These are phyloP conservation scores for Claviceps sp. DNA, from an alignment of 2,329 filamentous ascomycete species.

Conservation along the genomic window DNA sequence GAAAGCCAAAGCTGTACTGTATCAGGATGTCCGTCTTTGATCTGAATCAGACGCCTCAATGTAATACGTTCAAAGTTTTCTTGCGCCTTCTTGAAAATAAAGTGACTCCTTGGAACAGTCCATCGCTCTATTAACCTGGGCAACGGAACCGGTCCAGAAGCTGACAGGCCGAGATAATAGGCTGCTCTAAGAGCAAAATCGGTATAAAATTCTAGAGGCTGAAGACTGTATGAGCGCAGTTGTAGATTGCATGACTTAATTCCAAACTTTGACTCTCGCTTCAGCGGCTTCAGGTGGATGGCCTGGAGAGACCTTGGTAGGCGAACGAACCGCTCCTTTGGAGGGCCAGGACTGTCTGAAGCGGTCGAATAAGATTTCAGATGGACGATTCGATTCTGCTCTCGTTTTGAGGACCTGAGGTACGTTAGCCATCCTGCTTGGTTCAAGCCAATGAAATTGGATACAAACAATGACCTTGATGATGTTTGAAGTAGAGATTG, in stretches of 20 bases:
- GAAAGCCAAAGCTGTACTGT: constrained; percentile 85
- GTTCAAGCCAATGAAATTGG: neutral
- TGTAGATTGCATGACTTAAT: constrained; percentile 84
- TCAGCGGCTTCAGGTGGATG: constrained; percentile 72
- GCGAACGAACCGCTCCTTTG: constrained; percentile 24
- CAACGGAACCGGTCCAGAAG: constrained; percentile 72
- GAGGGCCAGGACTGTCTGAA: neutral
- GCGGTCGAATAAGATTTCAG: neutral
- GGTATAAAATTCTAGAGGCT: constrained; percentile 84
- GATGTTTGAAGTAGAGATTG: neutral
- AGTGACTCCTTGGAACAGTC: constrained; percentile 80
- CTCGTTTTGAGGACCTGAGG: neutral
- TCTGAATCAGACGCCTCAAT: constrained; percentile 72
- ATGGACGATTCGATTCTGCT: neutral
- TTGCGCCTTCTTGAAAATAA: constrained; percentile 94
- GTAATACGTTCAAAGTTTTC: constrained; percentile 97
- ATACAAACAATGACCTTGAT: neutral
- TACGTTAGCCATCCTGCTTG: neutral
- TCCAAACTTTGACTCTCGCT: constrained; percentile 58
- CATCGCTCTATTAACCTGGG: constrained; percentile 82
- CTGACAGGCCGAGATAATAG: constrained; percentile 82
- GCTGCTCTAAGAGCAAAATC: constrained; percentile 91
- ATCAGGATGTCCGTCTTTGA: constrained; percentile 81
- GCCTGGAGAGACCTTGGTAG: constrained; percentile 73
- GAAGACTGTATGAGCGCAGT: constrained; percentile 77